Conservation (phyloP, 2,329 filamentous ascomycete genomes). For the Aspergillus quadricinctus region DNA sequence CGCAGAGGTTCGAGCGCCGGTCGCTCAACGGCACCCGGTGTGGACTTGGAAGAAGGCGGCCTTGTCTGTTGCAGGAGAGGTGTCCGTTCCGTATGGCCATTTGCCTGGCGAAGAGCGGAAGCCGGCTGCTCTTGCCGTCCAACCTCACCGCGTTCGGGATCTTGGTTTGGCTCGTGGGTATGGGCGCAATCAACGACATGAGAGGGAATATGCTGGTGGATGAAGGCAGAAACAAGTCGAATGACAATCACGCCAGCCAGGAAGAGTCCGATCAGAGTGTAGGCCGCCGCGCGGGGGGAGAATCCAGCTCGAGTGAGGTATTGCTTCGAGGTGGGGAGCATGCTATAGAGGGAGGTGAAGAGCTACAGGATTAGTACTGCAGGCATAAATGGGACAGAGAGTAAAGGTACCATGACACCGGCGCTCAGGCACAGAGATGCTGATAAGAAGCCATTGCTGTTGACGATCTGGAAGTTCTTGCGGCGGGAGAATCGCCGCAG, state of each 20-base stretch:
- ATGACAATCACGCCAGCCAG: constrained; percentile 46
- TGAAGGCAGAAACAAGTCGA: constrained; percentile 39
- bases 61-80: constrained; percentile 23
- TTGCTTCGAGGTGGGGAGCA: constrained; percentile 79
- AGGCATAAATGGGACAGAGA: not conserved
- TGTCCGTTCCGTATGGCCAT: constrained; percentile 25
- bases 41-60: constrained; percentile 18
- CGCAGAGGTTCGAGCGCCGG: constrained; percentile 29
- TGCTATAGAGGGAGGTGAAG: constrained; percentile 87
- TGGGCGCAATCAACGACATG: constrained; percentile 49
- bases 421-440: constrained; percentile 88
- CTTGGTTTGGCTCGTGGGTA: constrained; percentile 36
- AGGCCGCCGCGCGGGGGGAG: constrained; percentile 60
- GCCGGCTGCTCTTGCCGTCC: constrained; percentile 19
- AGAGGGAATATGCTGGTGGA: constrained; percentile 47
- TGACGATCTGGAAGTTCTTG: constrained; percentile 77
- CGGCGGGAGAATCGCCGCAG: constrained; percentile 69
- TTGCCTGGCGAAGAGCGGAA: constrained; percentile 1
- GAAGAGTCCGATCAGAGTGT: constrained; percentile 44
- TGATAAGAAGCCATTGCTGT: constrained; percentile 83
- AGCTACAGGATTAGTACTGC: constrained; percentile 51
- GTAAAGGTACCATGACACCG: constrained; percentile 76
- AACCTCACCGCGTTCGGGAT: constrained; percentile 28
- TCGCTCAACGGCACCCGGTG: constrained; percentile 16
- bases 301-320: constrained; percentile 70